Conservation (phyloP, 257 asterid genomes). For the Vinca minor region DNA sequence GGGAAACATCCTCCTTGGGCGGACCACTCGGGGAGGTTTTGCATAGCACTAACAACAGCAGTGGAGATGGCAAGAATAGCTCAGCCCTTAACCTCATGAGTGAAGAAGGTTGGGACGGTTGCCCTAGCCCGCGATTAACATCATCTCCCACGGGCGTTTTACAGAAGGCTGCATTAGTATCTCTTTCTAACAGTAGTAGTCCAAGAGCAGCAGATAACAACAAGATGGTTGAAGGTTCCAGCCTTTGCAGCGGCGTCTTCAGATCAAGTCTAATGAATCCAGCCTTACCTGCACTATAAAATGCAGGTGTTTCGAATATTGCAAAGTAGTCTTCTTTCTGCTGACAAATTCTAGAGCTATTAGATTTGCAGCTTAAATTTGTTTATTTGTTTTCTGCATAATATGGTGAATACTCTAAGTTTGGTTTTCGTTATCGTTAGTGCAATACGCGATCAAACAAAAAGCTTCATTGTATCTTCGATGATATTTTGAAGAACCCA, state of each 20-base stretch:
- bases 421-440: no score
- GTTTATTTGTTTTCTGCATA: no score
- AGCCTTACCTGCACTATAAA: conserved; percentile 40
- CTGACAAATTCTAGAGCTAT: conserved; percentile 8
- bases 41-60: conserved; percentile 34
- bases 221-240: conserved; percentile 37
- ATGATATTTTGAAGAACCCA: background rate
- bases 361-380: conserved; percentile 2
- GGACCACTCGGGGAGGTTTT: conserved; percentile 95
- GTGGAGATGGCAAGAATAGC: conserved; percentile 24
- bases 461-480: background rate
- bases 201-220: conserved; percentile 50
- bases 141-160: conserved; percentile 88
- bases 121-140: conserved; percentile 41
- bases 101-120: conserved; percentile 55
- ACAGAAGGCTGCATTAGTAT: conserved; percentile 55
- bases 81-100: conserved; percentile 50
- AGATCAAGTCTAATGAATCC: conserved; percentile 39
- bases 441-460: no score
- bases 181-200: conserved; percentile 86
- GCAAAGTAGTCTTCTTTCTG: conserved; percentile 1
- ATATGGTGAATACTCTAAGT: background rate
- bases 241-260: conserved; percentile 33
- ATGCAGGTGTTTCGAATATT: background rate
- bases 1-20: conserved; percentile 72